Conservation (phyloP, 345 rosid species). For the Gossypium ekmanianum region DNA sequence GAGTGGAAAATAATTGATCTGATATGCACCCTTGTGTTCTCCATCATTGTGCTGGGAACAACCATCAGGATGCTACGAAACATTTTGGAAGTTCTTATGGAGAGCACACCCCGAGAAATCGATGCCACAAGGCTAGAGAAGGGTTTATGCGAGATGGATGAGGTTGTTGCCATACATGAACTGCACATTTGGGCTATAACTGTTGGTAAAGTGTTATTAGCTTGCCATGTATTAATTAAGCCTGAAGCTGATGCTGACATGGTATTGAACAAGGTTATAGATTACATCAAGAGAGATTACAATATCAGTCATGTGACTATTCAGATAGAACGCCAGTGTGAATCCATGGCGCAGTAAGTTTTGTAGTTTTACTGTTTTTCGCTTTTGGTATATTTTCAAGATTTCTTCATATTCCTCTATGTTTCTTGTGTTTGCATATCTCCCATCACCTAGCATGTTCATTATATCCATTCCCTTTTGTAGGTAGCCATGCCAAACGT, state of each 20-base stretch:
- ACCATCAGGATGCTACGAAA: conserved; percentile 51
- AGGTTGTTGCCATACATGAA: conserved; percentile 62
- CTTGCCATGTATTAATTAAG: conserved; percentile 50
- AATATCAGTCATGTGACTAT: conserved; percentile 63
- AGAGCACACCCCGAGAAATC: conserved; percentile 50
- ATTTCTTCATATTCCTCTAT: not conserved
- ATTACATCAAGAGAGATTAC: conserved; percentile 47
- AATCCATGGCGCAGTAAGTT: not conserved
- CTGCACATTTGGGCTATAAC: conserved; percentile 76
- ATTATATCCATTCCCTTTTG: not conserved
- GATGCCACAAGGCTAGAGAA: not conserved
- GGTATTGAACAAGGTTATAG: conserved; percentile 51
- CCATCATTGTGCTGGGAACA: not conserved
- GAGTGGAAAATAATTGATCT: not conserved
- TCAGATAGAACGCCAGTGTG: conserved; percentile 51
- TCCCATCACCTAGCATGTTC: not conserved
- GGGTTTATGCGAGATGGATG: conserved; percentile 56
- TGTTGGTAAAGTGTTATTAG: conserved; percentile 33
- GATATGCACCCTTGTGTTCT: conserved; percentile 1
- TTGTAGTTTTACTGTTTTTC: not conserved
- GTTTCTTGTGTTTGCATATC: not conserved
- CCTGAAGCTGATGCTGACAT: conserved; percentile 55
- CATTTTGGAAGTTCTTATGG: conserved; percentile 71
- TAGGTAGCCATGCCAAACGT: too few relatives aligned
- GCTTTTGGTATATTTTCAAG: not conserved